Evolutionary conservation across 148 eudicot genomes (phyloP).

Genomic region (Suaeda aralocaspica): DNA sequence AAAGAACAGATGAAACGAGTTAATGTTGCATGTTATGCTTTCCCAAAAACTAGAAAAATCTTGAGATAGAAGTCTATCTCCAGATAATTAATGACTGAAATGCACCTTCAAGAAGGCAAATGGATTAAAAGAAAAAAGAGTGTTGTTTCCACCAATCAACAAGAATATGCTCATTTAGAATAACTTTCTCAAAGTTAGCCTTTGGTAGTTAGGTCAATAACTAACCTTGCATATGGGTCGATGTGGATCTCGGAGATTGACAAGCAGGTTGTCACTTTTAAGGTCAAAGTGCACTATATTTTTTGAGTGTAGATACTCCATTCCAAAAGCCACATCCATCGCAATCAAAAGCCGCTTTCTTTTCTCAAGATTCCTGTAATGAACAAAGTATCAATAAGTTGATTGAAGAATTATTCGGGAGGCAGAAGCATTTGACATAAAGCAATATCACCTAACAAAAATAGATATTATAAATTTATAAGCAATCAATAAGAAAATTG

Average conservation of each 20-base stretch:
- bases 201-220: too few relatives aligned
- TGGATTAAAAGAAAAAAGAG: too few relatives aligned
- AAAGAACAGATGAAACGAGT: not conserved
- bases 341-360: slow-evolving; percentile 82
- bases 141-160: too few relatives aligned
- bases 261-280: slow-evolving; percentile 92
- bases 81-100: too few relatives aligned
- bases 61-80: too few relatives aligned
- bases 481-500: not conserved
- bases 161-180: too few relatives aligned
- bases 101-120: too few relatives aligned
- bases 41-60: not conserved
- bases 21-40: not conserved
- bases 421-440: not conserved
- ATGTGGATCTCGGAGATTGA: slow-evolving; percentile 83
- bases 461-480: not conserved
- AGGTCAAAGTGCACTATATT: slow-evolving; percentile 96
- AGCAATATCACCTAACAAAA: slow-evolving; percentile 1
- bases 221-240: slow-evolving; percentile 96
- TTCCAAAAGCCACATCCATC: slow-evolving; percentile 99
- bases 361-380: slow-evolving; percentile 65
- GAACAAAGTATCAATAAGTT: not conserved
- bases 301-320: slow-evolving; percentile 93
- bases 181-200: too few relatives aligned
- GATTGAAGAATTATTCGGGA: not conserved